phyloP scores from a whole-genome alignment of 2,329 filamentous ascomycete species.

The Peltaster fructicola region DNA sequence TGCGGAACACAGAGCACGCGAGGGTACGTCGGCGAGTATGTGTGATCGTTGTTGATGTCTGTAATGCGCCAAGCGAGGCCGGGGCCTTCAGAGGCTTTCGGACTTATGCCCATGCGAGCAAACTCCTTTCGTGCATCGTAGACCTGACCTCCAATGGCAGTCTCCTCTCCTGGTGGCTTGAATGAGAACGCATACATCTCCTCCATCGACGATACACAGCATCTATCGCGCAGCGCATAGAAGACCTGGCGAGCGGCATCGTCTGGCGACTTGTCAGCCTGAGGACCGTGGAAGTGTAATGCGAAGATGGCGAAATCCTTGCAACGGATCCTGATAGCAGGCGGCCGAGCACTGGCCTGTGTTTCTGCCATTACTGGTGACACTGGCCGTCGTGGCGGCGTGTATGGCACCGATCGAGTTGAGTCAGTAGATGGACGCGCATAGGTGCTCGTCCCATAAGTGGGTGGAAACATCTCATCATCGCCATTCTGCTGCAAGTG shows the following conservation, averaged over 20 bases:
- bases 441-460: constrained; percentile 13
- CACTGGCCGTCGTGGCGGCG: constrained; percentile 10
- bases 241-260: constrained; percentile 58
- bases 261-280: constrained; percentile 18
- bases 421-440: constrained; percentile 15
- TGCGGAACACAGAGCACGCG: constrained; percentile 68
- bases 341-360: constrained; percentile 35
- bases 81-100: constrained; percentile 46
- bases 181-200: constrained; percentile 86
- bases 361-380: constrained; percentile 34
- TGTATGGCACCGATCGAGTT: constrained; percentile 7
- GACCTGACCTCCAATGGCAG: constrained; percentile 56
- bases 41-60: constrained; percentile 75
- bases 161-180: constrained; percentile 47
- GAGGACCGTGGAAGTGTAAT: constrained; percentile 63
- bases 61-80: constrained; percentile 71
- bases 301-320: constrained; percentile 89
- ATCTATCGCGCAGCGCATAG: constrained; percentile 66
- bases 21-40: constrained; percentile 87
- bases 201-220: constrained; percentile 65
- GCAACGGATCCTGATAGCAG: constrained; percentile 72
- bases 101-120: constrained; percentile 68
- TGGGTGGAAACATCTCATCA: constrained; percentile 13
- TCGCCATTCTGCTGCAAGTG: constrained; percentile 5
- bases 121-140: constrained; percentile 82